Base-by-base conservation (phyloP, 805 yeast genomes). In the Saturnispora gosingensis region DNA sequence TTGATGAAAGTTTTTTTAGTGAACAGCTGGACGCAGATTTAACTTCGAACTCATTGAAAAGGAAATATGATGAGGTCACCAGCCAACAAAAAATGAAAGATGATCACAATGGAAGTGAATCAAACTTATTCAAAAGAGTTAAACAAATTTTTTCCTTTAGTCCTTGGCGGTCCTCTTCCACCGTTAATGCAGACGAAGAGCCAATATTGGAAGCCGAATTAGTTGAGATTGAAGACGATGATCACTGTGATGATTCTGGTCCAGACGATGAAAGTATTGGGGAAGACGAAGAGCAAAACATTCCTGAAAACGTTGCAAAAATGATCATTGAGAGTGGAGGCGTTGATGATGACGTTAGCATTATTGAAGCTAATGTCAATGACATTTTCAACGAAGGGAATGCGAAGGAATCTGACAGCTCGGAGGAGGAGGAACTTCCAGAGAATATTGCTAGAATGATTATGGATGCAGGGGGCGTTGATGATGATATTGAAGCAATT, bases 201-300 rank as follows among this genome's bases (percentile, higher is more conserved):
- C n/a, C 24, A 3, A 30, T 16, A 18, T 13, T 36, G 20, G 52
- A 49, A 11, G 45, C 38, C 7, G 39, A 49, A 7, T n/a, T 44
- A 20, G 20, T 36, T 36, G 52, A 44, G 18, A 16, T 40, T 15
- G 51, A 48, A 40, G 51, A 42, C 16, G 50, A 39, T 15, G 45
- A 38, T 3, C 51, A 2, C 15, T 39, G 32, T 7, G 46, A 55
- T 4, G 59, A 52, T 8, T 30, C 48, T 15, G 57, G 54, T 9
- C 24, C 47, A 16, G 57, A 27, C 3, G 45, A 38, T 35, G 47
- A 20, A 40, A 18, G 45, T n/a, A 43, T 35, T 20, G 51, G 48
- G 1, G 48, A 43, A 11, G 42, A 43, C 20, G 56, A 53, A 28
- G 60, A 42, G 52, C 3, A 27, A 43, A 45, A 54, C 51, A 25